Base-by-base conservation (phyloP, 2,329 filamentous ascomycete species). In the Acrocalymma vagum region DNA sequence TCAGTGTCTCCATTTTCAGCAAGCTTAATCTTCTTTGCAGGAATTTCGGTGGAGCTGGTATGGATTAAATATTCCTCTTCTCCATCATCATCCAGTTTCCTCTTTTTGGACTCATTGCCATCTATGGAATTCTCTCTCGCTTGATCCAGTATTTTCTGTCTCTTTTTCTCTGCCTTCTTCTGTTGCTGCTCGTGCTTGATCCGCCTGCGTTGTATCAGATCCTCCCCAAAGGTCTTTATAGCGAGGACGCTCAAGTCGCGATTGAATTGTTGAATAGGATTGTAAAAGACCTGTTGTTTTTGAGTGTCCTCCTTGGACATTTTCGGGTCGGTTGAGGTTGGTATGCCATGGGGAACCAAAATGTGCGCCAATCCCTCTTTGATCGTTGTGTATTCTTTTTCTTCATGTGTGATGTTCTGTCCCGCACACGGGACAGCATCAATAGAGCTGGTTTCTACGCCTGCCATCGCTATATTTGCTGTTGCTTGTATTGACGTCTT, bases 261-360 rank as follows among this genome's bases (percentile, higher is more conserved):
- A 71, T 99, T 99, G 78, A 97, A 99, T 67, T 99, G 94, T 67
- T 99, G 94, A 38, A 99, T 96, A 0, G 94, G 93, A 60, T 99
- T 99, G 79, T 99, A 99, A 65, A 99, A 99, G 40, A 99, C 95
- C 22, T 78, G 77, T 59, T 93, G 87, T 78, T 55, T 85, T 80
- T 44, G 80, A 75, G 59, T 61, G 5, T 83, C 80, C 36, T 70
- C 68, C 46, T 76, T 76, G 29, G 74, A 73, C 16, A 72, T 65
- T 46, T 76, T 72, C 1, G 73, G 69, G 70, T 80, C 64, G 52
- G 73, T 65, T 53, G 76, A 60, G 16, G 72, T 76, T n/a, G 75
- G 71, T 9, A 73, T 73, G 20, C 73, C 72, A 22, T 75, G 75
- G 2, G 84, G 84, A 9, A 85, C 80, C 9, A 89, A 75, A 43